phyloP scores from a whole-genome alignment of 2,329 filamentous ascomycete species.

The Neofusicoccum laricinum region DNA sequence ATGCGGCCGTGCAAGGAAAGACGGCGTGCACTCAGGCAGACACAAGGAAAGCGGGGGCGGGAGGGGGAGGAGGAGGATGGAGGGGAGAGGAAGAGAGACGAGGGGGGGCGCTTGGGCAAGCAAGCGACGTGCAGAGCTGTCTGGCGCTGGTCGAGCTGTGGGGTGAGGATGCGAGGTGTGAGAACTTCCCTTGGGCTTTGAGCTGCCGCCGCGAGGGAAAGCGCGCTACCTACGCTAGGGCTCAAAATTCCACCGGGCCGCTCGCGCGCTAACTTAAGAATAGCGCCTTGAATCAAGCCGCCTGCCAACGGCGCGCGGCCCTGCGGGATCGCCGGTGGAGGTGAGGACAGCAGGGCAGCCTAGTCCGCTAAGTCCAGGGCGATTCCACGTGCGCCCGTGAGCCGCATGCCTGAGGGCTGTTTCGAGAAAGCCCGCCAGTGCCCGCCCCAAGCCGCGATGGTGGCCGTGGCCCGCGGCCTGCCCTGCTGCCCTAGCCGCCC shows the following conservation, averaged over 20 bases:
- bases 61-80: slow-evolving; percentile 31
- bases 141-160: slow-evolving; percentile 16
- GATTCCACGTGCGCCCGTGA: slow-evolving; percentile 9
- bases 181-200: slow-evolving; percentile 11
- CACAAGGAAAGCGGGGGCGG: slow-evolving; percentile 26
- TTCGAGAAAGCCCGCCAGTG: background rate
- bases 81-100: slow-evolving; percentile 21
- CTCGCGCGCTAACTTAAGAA: slow-evolving; percentile 2
- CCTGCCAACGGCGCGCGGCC: slow-evolving; percentile 11
- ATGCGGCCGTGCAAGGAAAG: slow-evolving; percentile 12
- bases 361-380: background rate
- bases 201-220: slow-evolving; percentile 7
- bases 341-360: slow-evolving; percentile 4
- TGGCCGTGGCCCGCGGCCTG: background rate
- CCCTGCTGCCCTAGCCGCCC: slow-evolving; percentile 7
- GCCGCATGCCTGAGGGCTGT: slow-evolving; percentile 13
- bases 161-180: slow-evolving; percentile 15
- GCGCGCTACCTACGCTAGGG: slow-evolving; percentile 10
- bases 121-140: slow-evolving; percentile 16
- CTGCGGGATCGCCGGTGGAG: slow-evolving; percentile 13
- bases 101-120: slow-evolving; percentile 8
- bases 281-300: background rate
- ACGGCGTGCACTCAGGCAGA: background rate
- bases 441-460: too few relatives aligned
- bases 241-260: slow-evolving; percentile 12